Evolutionary conservation across 805 yeast species (phyloP), one percentile per base, ranked within the genome.

Genomic region (Yarrowia hollandica): DNA sequence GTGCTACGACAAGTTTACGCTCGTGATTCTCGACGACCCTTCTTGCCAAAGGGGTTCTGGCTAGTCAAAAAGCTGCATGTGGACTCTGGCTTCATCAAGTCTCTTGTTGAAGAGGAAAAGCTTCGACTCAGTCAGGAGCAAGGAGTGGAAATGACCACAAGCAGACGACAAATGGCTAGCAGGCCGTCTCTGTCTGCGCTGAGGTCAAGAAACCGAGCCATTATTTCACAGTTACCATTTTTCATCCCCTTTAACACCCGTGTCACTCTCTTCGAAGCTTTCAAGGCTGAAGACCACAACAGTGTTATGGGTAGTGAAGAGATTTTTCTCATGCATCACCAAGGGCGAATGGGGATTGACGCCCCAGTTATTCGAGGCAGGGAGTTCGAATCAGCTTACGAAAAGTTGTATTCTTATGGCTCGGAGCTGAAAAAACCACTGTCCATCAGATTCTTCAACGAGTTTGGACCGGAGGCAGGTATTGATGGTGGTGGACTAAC

Each of bases 401-500:
- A 77, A 1, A 77, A 76, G 5, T 86, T 86, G 66, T 78, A 80
- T 28, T 71, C 74, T 2, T 65, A 78, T 9, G 89, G 90, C 0
- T 66, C 75, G 1, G 72, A 73, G 4, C 80, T 91, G 69, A 90
- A 87, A 65, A 68, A 77, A 8, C 77, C 75, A 31, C 70, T 91
- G 9, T 74, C 80, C 1, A 90, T 94, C 1, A 78, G 78, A 14
- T 90, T 94, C 67, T 74, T 75, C 33, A 87, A 88, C 66, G 80
- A 86, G 60, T 82, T 84, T 72, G 96, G 91, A 1, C 80, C 75
- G 31, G 98, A 92, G 69, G 90, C 85, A 0, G 99, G 99, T 0
- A 86, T 92, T 39, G 99, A 92, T 70, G 99, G 99, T 7, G 99
- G 98, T 11, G 99, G 99, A 1, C 75, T 92, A 21, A 91, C 97